Evolutionary conservation across 306 rosid species (phyloP).

Genomic region (Medicago arabica): DNA sequence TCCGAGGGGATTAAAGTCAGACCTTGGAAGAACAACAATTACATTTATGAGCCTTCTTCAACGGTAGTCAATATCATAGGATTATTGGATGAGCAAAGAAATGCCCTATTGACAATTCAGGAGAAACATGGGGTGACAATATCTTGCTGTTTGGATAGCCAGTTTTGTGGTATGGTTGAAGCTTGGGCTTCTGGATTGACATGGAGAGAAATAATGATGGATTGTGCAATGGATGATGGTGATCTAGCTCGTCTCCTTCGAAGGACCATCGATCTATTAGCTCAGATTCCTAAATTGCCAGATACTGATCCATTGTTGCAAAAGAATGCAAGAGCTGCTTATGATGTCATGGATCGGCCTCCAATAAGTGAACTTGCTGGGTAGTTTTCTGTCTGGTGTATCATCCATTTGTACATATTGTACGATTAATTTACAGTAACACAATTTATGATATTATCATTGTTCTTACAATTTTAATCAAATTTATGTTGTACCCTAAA

Average conservation of each 20-base stretch:
- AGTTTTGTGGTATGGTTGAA: slow-evolving; percentile 96
- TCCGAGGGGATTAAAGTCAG: slow-evolving; percentile 92
- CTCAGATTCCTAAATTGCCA: slow-evolving; percentile 90
- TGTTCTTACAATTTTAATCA: background rate
- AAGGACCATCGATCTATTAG: slow-evolving; percentile 82
- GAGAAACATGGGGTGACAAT: slow-evolving; percentile 79
- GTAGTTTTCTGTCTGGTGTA: slow-evolving; percentile 43
- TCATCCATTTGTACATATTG: slow-evolving; percentile 37
- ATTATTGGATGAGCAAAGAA: slow-evolving; percentile 73
- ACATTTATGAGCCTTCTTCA: slow-evolving; percentile 73
- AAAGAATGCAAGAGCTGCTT: slow-evolving; percentile 76
- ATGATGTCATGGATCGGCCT: slow-evolving; percentile 90
- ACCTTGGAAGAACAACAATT: slow-evolving; percentile 78
- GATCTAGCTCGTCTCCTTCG: slow-evolving; percentile 95
- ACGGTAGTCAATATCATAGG: slow-evolving; percentile 55
- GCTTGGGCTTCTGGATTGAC: slow-evolving; percentile 99
- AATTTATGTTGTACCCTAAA: background rate
- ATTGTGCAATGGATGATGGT: slow-evolving; percentile 98
- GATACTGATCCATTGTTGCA: slow-evolving; percentile 79
- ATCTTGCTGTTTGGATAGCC: slow-evolving; percentile 77
- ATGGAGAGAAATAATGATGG: slow-evolving; percentile 98
- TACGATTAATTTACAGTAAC: slow-evolving; percentile 11
- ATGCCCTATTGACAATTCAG: slow-evolving; percentile 60
- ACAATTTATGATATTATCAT: slow-evolving; percentile 20
- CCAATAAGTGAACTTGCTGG: slow-evolving; percentile 94